phyloP scores from a whole-genome alignment of 352 stramenopile species.

The Globisporangium paddicum region DNA sequence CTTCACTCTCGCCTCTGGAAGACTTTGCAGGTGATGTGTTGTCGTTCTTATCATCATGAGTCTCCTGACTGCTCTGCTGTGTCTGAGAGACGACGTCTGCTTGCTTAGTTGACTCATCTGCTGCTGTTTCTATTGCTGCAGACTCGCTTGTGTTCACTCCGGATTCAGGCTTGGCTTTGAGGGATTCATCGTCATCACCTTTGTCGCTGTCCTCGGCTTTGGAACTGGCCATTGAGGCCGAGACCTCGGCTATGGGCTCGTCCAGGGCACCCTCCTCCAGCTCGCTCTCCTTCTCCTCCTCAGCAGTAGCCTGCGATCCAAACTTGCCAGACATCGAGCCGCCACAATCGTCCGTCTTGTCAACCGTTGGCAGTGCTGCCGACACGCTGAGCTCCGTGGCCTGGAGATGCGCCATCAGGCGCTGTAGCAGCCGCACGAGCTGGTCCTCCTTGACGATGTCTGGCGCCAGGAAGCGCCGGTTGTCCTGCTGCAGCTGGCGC shows the following conservation, averaged over 20 bases:
- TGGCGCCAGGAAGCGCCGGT: conserved; percentile 53
- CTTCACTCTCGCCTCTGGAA: not conserved
- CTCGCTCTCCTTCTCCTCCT: conserved; percentile 6
- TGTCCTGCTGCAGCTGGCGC: conserved; percentile 57
- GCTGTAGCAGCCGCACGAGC: conserved; percentile 53
- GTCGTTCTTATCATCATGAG: not conserved
- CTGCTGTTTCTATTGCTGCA: not conserved
- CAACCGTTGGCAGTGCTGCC: not conserved
- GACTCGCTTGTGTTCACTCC: not conserved
- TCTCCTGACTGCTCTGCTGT: not conserved
- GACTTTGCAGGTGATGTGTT: not conserved
- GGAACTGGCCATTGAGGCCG: conserved; percentile 21
- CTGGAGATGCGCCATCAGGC: conserved; percentile 51
- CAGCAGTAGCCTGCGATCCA: not conserved
- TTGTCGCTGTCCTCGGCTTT: conserved; percentile 8
- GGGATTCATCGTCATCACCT: not conserved
- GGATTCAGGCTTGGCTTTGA: not conserved
- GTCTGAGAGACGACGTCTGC: not conserved
- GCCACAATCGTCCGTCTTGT: not conserved
- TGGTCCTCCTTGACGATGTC: conserved; percentile 64
- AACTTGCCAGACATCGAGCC: not conserved
- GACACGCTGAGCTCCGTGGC: conserved; percentile 5
- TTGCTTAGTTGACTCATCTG: not conserved
- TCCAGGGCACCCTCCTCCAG: conserved; percentile 33
- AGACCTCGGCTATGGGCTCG: conserved; percentile 35